Percentiles rank a stretch among this genome's conserved stretches.
Conservation (phyloP, 2,329 filamentous ascomycete species). For the Claviceps spartinae region DNA sequence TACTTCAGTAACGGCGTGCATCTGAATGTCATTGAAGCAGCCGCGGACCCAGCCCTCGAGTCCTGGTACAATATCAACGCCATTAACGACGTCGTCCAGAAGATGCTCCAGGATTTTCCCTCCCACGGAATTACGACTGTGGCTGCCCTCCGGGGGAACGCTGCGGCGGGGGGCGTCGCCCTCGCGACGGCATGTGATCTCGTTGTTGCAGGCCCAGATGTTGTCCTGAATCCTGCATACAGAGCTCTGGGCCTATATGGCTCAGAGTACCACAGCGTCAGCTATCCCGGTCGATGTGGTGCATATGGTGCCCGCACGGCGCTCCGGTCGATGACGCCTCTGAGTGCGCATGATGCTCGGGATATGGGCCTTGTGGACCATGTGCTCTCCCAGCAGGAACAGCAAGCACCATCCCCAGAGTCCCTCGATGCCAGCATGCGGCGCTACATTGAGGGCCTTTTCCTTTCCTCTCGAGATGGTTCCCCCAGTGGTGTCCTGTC, state of each 20-base stretch:
- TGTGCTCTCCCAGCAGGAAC: slow-evolving; percentile 19
- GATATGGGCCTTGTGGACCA: slow-evolving; percentile 25
- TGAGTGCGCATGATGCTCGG: slow-evolving; percentile 24
- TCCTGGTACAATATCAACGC: slow-evolving; percentile 31
- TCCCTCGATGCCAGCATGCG: slow-evolving; percentile 22
- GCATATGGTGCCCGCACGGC: slow-evolving; percentile 15
- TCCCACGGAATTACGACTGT: slow-evolving; percentile 21
- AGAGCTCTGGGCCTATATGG: slow-evolving; percentile 22
- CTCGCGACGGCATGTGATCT: slow-evolving; percentile 24
- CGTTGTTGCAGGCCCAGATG: slow-evolving; percentile 23
- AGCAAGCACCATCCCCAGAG: slow-evolving; percentile 9
- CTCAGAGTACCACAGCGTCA: slow-evolving; percentile 28
- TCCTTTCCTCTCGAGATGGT: background rate
- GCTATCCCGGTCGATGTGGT: slow-evolving; percentile 25
- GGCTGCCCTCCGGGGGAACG: slow-evolving; percentile 26
- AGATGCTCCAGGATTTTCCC: slow-evolving; percentile 24
- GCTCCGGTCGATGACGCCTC: slow-evolving; percentile 23
- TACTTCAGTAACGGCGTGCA: slow-evolving; percentile 32
- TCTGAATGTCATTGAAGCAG: slow-evolving; percentile 29
- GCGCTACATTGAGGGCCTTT: slow-evolving; percentile 19
- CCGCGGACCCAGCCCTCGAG: slow-evolving; percentile 21
- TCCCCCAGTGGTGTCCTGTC: too few relatives aligned
- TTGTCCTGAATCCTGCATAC: slow-evolving; percentile 29
- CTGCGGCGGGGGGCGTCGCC: slow-evolving; percentile 28
- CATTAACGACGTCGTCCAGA: slow-evolving; percentile 27